Base-by-base conservation (phyloP, 768 basidiomycete species). In the Tricholoma flavovirens region DNA sequence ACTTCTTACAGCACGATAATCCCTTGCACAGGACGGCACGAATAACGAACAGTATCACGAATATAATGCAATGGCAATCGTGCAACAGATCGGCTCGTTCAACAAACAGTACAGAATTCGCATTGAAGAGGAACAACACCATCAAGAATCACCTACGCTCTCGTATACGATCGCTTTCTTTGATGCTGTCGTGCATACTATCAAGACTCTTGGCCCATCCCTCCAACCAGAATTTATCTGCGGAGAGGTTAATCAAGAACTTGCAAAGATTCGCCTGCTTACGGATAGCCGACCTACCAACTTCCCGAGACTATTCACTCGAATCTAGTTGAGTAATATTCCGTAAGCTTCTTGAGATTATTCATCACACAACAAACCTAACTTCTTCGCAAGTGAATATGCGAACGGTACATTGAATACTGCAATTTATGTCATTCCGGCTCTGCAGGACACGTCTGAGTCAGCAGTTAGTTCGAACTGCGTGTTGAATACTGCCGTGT, bases 261-360 rank as follows among this genome's bases (percentile, higher is more conserved):
- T 73, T 22, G 56, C 59, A 1, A 71, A 70, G 57, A 67, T 71
- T 43, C 54, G 61, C 19, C 53, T 65, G 7, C 62, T 64, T 11
- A 64, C 63, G 11, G 70, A 68, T 38, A 56, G 49, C 3, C 61
- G 69, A 11, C 68, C 70, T 4, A 35, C 59, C 4, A 15, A 54
- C 1, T 73, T 73, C 53, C 72, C 71, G 4, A 65, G 59, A 43
- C 56, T 60, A 36, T 73, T 64, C 51, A 71, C 66, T 3, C 56
- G 71, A 14, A 70, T 71, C 48, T 75, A 71, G 65, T 51, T 73
- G 26, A 70, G 67, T 54, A 75, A 71, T 49, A 64, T 70, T 19
- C 70, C 69, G 70, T 72, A 36, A 61, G 66, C 61, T 19, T 30
- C 30, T 46, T 40, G 15, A 42, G 3, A 46, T 7, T n/a, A 49